Base-by-base conservation (phyloP, 2,329 filamentous ascomycete species). In the Seiridium unicorne region DNA sequence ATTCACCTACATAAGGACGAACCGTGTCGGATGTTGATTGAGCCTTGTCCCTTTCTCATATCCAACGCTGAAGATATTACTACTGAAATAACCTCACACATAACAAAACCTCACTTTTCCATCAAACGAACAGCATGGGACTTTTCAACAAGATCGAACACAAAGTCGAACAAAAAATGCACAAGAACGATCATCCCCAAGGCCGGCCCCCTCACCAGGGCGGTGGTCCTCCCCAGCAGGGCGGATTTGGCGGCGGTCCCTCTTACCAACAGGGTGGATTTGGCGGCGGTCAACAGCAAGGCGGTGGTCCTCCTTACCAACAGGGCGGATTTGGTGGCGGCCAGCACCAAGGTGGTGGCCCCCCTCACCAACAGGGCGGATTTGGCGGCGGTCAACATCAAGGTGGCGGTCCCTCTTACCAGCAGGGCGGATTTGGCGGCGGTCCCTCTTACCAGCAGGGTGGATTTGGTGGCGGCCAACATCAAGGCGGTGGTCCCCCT, bases 81-180 rank as follows among this genome's bases (percentile, higher is more conserved):
- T 26, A 26, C 18, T 26, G 18, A 3, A 31, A 51, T 13, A 51
- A 18, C n/a, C 18, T n/a, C 10, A 51, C 35, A 38, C 49, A 40
- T 35, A 42, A 8, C 49, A 51, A 51, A 35, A 51, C 49, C 35
- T 44, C 36, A 10, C 18, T 38, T 35, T n/a, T 18, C 9, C 26
- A 36, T 34, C 11, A 40, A n/a, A 48, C 26, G 18, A 7, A 31
- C 51, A 34, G 9, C 34, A 56, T 56, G 54, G 54, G 54, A 46
- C 18, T 56, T 31, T 34, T 56, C 42, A 56, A 34, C 54, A 56
- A 56, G 54, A 56, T 56, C 31, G 54, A 56, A 38, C 54, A 56
- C 54, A 56, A 56, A 34, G 32, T 56, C 18, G 18, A 44, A 38
- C 26, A 56, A 34, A 56, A 47, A 32, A 46, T 56, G 54, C 54